Evolutionary conservation across 768 basidiomycete species (phyloP).

Genomic region (Boletus sensibilis): DNA sequence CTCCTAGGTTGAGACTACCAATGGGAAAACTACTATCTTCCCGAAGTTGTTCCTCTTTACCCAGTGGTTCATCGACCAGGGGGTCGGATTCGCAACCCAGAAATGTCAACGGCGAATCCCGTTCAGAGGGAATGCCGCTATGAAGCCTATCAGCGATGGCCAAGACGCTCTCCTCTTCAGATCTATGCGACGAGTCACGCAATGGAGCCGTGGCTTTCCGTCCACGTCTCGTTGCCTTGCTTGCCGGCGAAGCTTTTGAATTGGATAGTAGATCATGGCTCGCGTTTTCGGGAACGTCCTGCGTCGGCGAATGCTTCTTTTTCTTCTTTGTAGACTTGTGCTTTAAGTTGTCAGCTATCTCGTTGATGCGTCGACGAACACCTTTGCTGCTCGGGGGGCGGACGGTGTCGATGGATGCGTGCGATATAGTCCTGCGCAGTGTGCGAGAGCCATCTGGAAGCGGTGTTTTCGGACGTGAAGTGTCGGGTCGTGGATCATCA

Average conservation of each 20-base stretch:
- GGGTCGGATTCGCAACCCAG: background rate
- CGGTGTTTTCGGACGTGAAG: background rate
- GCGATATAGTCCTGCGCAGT: conserved; percentile 20
- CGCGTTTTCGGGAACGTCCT: background rate
- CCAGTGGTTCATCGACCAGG: background rate
- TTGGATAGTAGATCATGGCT: background rate
- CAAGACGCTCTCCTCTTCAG: background rate
- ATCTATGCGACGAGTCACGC: background rate
- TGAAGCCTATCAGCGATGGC: conserved; percentile 4
- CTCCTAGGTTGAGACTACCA: background rate
- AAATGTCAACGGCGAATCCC: background rate
- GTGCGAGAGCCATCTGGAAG: conserved; percentile 1
- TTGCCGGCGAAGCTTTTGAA: background rate
- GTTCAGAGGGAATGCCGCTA: background rate
- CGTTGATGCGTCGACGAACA: conserved; percentile 14
- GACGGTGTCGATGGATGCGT: conserved; percentile 18
- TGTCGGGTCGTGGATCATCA: background rate
- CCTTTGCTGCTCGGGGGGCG: conserved; percentile 4
- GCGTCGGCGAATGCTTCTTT: background rate
- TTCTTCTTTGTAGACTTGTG: conserved; percentile 3
- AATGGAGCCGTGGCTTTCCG: conserved; percentile 1
- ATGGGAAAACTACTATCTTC: background rate
- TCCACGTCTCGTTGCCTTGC: background rate
- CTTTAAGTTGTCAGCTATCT: conserved; percentile 11
- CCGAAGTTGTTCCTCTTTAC: background rate